These are phyloP conservation scores for Hypoxylon sp. DNA, from an alignment of 2,329 filamentous ascomycete species.

Conservation along the genomic window DNA sequence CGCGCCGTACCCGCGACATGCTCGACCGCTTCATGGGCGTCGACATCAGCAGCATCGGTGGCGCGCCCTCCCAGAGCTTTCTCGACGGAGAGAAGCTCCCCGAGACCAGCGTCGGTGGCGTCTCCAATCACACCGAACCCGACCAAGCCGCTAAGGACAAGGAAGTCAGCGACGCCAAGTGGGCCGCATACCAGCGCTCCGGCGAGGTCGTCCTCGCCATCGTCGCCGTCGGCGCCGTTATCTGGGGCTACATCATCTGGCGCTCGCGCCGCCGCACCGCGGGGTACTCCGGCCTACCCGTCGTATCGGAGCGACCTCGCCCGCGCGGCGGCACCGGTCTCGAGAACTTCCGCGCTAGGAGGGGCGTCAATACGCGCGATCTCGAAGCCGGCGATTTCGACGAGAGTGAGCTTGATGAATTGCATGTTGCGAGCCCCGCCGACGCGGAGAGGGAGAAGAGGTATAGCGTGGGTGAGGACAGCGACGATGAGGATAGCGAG, in stretches of 20 bases:
- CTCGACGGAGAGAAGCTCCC: constrained; percentile 89
- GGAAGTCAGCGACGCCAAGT: constrained; percentile 84
- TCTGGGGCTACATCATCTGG: constrained; percentile 83
- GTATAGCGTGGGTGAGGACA: constrained; percentile 73
- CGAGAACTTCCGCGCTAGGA: constrained; percentile 65
- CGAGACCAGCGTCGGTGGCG: constrained; percentile 82
- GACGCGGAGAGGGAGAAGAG: constrained; percentile 58
- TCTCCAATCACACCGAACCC: constrained; percentile 72
- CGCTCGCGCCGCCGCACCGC: constrained; percentile 69
- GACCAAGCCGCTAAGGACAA: constrained; percentile 78
- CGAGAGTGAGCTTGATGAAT: constrained; percentile 75
- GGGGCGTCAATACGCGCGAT: constrained; percentile 60
- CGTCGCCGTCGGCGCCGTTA: constrained; percentile 78
- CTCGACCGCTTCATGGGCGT: constrained; percentile 96
- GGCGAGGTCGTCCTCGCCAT: constrained; percentile 89
- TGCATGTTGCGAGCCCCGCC: constrained; percentile 67
- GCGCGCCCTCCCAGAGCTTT: constrained; percentile 80
- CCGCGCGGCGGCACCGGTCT: constrained; percentile 57
- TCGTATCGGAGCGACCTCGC: constrained; percentile 54
- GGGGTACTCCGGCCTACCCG: constrained; percentile 68
- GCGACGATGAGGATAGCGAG: constrained; percentile 53
- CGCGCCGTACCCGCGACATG: constrained; percentile 92
- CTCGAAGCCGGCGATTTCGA: constrained; percentile 77
- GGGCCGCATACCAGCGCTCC: constrained; percentile 89
- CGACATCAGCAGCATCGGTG: constrained; percentile 90